These are phyloP conservation scores for Sugiyamaella smithiae DNA, from an alignment of 805 yeast genomes.

Conservation along the genomic window DNA sequence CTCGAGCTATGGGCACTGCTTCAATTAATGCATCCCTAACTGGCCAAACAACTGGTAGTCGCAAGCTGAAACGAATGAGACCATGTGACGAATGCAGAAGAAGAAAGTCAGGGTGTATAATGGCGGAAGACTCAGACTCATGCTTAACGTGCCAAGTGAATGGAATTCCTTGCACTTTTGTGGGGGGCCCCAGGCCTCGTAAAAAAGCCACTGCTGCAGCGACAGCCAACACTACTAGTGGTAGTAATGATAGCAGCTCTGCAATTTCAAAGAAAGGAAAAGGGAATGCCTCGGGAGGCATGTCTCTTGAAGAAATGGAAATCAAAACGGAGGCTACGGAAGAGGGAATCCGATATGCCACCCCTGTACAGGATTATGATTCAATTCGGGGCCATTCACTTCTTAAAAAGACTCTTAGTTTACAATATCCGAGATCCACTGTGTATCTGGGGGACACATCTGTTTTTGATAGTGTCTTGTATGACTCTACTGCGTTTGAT, in stretches of 20 bases:
- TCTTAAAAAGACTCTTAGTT: conserved; percentile 63
- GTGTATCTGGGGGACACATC: conserved; percentile 89
- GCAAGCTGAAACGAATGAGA: conserved; percentile 27
- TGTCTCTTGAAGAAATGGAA: not conserved
- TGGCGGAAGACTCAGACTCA: conserved; percentile 48
- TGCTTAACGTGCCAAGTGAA: conserved; percentile 78
- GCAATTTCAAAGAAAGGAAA: conserved; percentile 9
- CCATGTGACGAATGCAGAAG: conserved; percentile 88
- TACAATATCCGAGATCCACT: conserved; percentile 87
- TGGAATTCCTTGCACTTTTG: conserved; percentile 70
- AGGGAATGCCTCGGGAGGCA: conserved; percentile 19
- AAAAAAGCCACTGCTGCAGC: not conserved
- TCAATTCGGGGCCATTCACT: conserved; percentile 60
- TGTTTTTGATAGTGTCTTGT: conserved; percentile 66
- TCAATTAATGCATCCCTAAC: not conserved
- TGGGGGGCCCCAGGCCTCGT: conserved; percentile 37
- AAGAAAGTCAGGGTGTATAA: conserved; percentile 74
- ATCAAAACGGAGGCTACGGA: not conserved
- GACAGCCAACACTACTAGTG: not conserved
- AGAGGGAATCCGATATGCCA: conserved; percentile 31
- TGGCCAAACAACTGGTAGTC: not conserved
- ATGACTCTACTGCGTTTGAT: conserved; percentile 61
- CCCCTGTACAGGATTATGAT: conserved; percentile 66
- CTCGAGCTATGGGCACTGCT: not conserved
- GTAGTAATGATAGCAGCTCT: not conserved